phyloP scores from a whole-genome alignment of 805 yeast species.

The Pichia heedii region DNA sequence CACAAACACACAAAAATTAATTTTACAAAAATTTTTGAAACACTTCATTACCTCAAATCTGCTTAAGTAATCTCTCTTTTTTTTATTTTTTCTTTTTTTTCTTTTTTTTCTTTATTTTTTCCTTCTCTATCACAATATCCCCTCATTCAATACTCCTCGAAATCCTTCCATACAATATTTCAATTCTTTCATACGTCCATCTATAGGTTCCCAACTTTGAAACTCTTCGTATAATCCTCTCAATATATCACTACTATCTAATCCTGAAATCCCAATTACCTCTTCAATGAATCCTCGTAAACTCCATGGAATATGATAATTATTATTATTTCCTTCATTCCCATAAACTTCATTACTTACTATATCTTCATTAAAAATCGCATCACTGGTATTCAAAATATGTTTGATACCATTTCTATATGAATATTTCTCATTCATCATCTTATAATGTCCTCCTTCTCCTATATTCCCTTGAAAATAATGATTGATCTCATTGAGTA shows the following conservation, averaged over 20 bases:
- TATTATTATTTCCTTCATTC: slow-evolving; percentile 60
- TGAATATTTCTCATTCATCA: slow-evolving; percentile 47
- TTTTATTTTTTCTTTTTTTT: not conserved
- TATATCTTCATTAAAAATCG: slow-evolving; percentile 30
- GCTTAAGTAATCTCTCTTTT: no score
- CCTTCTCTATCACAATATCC: no score
- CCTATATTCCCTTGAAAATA: slow-evolving; percentile 70
- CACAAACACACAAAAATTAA: no score
- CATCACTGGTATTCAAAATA: slow-evolving; percentile 65
- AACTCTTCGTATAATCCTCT: slow-evolving; percentile 45
- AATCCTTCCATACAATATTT: slow-evolving; percentile 41
- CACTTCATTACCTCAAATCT: no score
- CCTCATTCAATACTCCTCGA: not conserved
- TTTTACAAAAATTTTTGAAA: no score
- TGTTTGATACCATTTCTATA: slow-evolving; percentile 68
- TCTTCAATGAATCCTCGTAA: slow-evolving; percentile 77
- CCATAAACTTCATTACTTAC: slow-evolving; percentile 27
- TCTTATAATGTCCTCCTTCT: slow-evolving; percentile 70
- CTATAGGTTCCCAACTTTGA: slow-evolving; percentile 74
- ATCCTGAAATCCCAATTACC: slow-evolving; percentile 28
- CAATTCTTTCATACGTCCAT: slow-evolving; percentile 70
- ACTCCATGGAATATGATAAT: slow-evolving; percentile 89
- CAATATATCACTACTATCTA: slow-evolving; percentile 44
- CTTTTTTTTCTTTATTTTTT: not conserved
- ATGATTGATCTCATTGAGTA: slow-evolving; percentile 54